Base-by-base conservation (phyloP, 768 basidiomycete species). In the Phanerochaete carnosa region DNA sequence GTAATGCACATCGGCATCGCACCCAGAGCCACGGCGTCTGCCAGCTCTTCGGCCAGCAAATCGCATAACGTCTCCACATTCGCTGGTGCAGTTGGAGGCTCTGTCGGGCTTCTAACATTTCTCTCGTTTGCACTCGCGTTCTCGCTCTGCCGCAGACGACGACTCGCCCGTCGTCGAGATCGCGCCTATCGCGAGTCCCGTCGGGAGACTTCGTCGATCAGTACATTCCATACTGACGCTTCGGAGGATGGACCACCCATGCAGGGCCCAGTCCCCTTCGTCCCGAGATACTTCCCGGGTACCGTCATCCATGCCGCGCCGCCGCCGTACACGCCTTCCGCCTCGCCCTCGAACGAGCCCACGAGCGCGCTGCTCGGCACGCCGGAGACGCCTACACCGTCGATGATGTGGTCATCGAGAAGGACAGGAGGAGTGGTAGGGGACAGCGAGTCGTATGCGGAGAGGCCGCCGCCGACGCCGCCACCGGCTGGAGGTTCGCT, bases 241-340 rank as follows among this genome's bases (percentile, higher is more conserved):
- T 70, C 69, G 45, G 69, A 70, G 49, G 68, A 70, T 63, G 64
- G 62, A 19, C 69, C 66, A 43, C 64, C 67, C 33, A 80, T 81
- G 77, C 66, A 69, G 23, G 83, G 81, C 12, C 80, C 81, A 28
- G 72, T 70, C 9, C 75, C 79, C 2, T 85, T 85, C 69, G 70
- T 82, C 22, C 82, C 83, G 70, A 79, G 82, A 66, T 84, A 78
- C 70, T 84, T 84, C 79, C 84, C 83, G 28, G 81, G 80, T 9
- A 80, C 81, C 0, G 66, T 75, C 30, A 72, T 79, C 19, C 72
- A 73, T 37, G 62, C 73, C 33, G 76, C 78, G 7, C 81, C 77
- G 11, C 77, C 79, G 25, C 70, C 76, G 29, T 75, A 78, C 64
- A 61, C 68, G 30, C 70, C 75, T n/a, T 70, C 70, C 19, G 64